These are phyloP conservation scores for Colletotrichum chlorophyti DNA, from an alignment of 2,329 filamentous ascomycete species.

Conservation along the genomic window DNA sequence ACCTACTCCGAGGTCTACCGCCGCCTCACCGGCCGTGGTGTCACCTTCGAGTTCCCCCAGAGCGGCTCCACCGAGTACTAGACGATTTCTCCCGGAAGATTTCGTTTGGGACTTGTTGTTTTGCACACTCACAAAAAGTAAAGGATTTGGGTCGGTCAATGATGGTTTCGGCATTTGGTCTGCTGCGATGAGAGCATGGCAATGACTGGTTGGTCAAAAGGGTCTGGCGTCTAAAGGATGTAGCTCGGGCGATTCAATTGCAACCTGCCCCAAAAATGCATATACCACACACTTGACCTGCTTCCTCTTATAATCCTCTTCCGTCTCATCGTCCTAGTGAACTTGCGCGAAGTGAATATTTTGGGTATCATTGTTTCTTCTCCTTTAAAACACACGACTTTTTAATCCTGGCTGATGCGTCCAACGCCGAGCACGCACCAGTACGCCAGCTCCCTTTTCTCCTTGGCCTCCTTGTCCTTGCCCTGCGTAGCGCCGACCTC, in stretches of 20 bases:
- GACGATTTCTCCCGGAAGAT: conserved; percentile 15
- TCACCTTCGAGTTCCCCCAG: conserved; percentile 99
- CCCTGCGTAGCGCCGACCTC: conserved; percentile 63
- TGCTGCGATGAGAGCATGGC: conserved; percentile 28
- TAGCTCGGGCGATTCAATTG: conserved; percentile 55
- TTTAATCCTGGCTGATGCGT: conserved; percentile 66
- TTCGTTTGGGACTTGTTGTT: conserved; percentile 24
- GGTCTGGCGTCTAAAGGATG: conserved; percentile 57
- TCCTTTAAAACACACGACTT: conserved; percentile 5
- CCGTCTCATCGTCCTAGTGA: neutral
- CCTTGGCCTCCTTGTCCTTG: conserved; percentile 68
- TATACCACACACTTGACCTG: conserved; percentile 36
- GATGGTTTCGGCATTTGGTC: conserved; percentile 29
- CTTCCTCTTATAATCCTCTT: conserved; percentile 19
- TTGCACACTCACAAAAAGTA: conserved; percentile 12
- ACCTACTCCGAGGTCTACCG: conserved; percentile 99
- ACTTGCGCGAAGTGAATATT: neutral
- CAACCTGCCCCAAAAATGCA: conserved; percentile 46
- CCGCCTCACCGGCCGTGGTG: conserved; percentile 93
- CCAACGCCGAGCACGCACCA: conserved; percentile 95
- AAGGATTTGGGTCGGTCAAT: conserved; percentile 31
- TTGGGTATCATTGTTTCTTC: conserved; percentile 50
- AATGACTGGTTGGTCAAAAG: conserved; percentile 37
- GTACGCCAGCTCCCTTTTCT: conserved; percentile 89
- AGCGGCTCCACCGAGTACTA: conserved; percentile 81